Evolutionary conservation across 2,329 filamentous ascomycete genomes (phyloP).

Genomic region (Lasiodiplodia gonubiensis): DNA sequence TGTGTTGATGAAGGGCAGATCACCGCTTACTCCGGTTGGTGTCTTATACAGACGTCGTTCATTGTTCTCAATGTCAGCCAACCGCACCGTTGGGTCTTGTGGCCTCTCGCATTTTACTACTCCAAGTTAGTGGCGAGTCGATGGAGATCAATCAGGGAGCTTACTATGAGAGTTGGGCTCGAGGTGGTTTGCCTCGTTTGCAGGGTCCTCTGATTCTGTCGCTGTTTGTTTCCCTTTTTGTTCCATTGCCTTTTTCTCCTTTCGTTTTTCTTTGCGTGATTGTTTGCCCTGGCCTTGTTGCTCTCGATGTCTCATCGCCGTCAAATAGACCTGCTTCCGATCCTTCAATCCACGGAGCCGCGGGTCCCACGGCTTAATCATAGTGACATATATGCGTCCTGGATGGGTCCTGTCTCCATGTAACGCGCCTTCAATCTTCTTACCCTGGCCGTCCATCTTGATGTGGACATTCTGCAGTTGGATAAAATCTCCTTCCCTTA

Average conservation of each 20-base stretch:
- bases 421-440: conserved; percentile 73
- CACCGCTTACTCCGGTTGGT: conserved; percentile 47
- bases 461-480: conserved; percentile 74
- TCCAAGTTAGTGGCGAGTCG: not conserved
- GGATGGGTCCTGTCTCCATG: conserved; percentile 63
- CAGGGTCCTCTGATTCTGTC: conserved; percentile 36
- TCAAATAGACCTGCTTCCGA: conserved; percentile 1
- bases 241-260: conserved; percentile 43
- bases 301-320: not conserved
- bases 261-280: conserved; percentile 46
- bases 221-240: conserved; percentile 41
- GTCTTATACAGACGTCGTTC: conserved; percentile 29
- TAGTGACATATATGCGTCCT: conserved; percentile 63
- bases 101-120: conserved; percentile 16
- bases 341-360: conserved; percentile 59
- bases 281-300: conserved; percentile 32
- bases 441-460: conserved; percentile 51
- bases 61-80: conserved; percentile 13
- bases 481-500: conserved; percentile 68
- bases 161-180: conserved; percentile 50
- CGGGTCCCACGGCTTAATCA: conserved; percentile 50
- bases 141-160: conserved; percentile 22
- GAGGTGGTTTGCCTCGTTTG: conserved; percentile 4
- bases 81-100: not conserved
- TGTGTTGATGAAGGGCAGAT: conserved; percentile 74